phyloP scores from a whole-genome alignment of 192 early-diverging fungal genomes.

The Neocallimastix lanati region DNA sequence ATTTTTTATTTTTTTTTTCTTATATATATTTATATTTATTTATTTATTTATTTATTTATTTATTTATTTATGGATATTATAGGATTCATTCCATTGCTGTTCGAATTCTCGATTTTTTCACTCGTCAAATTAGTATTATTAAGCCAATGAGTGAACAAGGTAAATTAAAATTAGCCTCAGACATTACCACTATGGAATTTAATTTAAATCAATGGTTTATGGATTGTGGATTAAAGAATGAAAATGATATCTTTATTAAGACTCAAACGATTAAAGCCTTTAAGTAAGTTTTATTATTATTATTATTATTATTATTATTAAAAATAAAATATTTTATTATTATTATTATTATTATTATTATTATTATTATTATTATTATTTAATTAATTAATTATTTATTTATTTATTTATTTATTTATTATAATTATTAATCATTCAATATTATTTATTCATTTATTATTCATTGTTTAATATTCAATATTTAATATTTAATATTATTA shows the following conservation, averaged over 20 bases:
- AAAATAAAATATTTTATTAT: too few relatives aligned
- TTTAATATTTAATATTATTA: not conserved
- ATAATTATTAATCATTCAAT: too few relatives aligned
- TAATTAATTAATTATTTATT: too few relatives aligned
- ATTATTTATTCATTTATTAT: too few relatives aligned
- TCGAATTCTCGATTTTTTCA: conserved; percentile 30
- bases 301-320: too few relatives aligned
- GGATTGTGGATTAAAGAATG: conserved; percentile 32
- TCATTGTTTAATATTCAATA: not conserved
- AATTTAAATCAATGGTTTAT: conserved; percentile 37
- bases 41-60: too few relatives aligned
- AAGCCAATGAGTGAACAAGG: conserved; percentile 38
- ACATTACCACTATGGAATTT: conserved; percentile 59
- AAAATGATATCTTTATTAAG: conserved; percentile 26
- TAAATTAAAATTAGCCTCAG: conserved; percentile 43
- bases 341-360: too few relatives aligned
- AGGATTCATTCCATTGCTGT: conserved; percentile 21
- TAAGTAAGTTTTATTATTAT: conserved; percentile 12
- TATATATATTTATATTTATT: too few relatives aligned
- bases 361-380: too few relatives aligned
- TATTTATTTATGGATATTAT: too few relatives aligned
- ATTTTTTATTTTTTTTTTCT: too few relatives aligned
- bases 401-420: too few relatives aligned
- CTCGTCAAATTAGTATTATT: conserved; percentile 46
- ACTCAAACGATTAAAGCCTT: conserved; percentile 39